Evolutionary conservation across 441 rosid genomes (phyloP), one percentile per base, ranked within the genome.

Genomic region (Populus hybrid): DNA sequence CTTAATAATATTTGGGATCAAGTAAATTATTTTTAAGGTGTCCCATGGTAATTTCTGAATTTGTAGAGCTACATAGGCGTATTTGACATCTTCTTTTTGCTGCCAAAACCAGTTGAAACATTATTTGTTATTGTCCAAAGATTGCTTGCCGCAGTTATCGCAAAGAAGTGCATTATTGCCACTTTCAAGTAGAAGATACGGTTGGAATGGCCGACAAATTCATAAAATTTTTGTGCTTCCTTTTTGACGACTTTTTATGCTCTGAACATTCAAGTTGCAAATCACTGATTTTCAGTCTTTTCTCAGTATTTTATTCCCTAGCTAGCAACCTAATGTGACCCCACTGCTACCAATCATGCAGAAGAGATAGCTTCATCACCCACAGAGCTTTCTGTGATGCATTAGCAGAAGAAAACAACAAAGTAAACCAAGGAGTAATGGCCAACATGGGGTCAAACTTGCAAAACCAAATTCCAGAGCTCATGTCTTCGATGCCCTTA

Each of bases 331-430:
- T 64, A 3, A 40, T n/a, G 6, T 72, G 65, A 56, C 70, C 75
- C 65, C 20, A 67, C 59, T 68, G 33, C 21, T 59, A 28, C 23
- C 24, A 14, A 42, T 63, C 9, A 36, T 78, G 84, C 90, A 89
- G 92, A 77, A 84, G 90, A 74, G n/a, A n/a, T n/a, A n/a, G n/a
- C n/a, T n/a, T n/a, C n/a, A n/a, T n/a, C n/a, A n/a, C n/a, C n/a
- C n/a, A 89, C 78, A 85, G 92, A 73, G 92, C 92, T 2, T 89
- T 89, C 71, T 89, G 92, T 61, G 92, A 89, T 50, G 92, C 92
- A 45, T 56, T 89, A 23, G 85, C 92, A 2, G 90, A 89, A 79
- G 92, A 89, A 76, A 84, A 86, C 85, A 91, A 80, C 88, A 87
- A 91, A 82, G 91, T 89, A 71, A 91, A 88, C 86, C 93, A 91